Conservation (phyloP, 192 early-diverging fungal genomes). For the Glomus cerebriforme region DNA sequence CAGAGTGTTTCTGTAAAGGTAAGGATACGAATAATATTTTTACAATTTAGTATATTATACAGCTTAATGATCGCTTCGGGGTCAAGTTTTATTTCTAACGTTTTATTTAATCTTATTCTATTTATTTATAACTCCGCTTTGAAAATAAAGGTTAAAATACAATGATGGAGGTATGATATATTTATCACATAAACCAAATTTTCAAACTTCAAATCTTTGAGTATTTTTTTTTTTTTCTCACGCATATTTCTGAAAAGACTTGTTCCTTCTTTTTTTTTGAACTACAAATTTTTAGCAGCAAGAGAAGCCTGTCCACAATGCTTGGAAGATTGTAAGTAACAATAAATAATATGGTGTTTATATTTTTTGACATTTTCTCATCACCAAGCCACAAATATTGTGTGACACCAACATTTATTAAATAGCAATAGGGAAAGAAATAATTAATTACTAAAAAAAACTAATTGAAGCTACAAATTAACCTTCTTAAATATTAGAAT, state of each 20-base stretch:
- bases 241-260: no score
- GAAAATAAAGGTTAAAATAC: constrained; percentile 1
- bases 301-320: constrained; percentile 17
- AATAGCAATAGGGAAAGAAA: neutral
- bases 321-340: constrained; percentile 29
- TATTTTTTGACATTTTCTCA: neutral
- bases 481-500: neutral
- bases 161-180: constrained; percentile 25
- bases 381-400: constrained; percentile 16
- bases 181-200: neutral
- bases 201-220: neutral
- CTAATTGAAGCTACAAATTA: neutral
- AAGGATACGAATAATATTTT: constrained; percentile 5
- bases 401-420: constrained; percentile 9
- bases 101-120: neutral
- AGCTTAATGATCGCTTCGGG: neutral
- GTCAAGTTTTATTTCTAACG: constrained; percentile 1
- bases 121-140: neutral
- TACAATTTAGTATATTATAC: neutral
- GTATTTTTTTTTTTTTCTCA: neutral
- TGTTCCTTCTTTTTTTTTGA: neutral
- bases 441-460: neutral
- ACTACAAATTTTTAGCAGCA: neutral
- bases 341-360: neutral
- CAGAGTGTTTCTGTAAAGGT: constrained; percentile 33